These are phyloP conservation scores for Phlebopus sp. DNA, from an alignment of 1,284 basidiomycete genomes.

Conservation along the genomic window DNA sequence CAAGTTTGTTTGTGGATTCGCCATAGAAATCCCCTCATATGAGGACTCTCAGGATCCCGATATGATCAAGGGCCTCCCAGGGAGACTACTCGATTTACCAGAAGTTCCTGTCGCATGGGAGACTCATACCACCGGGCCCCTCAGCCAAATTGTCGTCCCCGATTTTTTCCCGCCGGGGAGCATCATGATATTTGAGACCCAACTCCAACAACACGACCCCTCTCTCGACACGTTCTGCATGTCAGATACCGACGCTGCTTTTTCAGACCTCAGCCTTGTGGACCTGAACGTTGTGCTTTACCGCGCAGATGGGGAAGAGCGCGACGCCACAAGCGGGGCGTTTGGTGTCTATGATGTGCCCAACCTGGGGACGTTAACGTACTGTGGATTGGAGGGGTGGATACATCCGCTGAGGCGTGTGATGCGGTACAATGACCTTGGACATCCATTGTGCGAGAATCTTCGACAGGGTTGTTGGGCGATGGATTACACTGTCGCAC, in stretches of 20 bases:
- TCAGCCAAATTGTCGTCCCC: conserved; percentile 78
- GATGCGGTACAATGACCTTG: conserved; percentile 87
- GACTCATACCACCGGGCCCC: conserved; percentile 65
- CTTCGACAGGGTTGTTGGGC: conserved; percentile 87
- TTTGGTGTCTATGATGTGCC: conserved; percentile 82
- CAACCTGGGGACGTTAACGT: conserved; percentile 68
- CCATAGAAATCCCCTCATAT: conserved; percentile 65
- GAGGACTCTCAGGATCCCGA: conserved; percentile 54
- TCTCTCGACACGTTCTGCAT: conserved; percentile 71
- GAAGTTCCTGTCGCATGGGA: conserved; percentile 53
- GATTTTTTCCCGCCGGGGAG: conserved; percentile 89
- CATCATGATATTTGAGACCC: conserved; percentile 87
- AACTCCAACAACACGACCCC: conserved; percentile 64
- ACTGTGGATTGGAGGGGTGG: conserved; percentile 95
- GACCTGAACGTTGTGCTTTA: conserved; percentile 85
- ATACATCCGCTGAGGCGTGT: conserved; percentile 84
- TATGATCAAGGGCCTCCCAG: conserved; percentile 71
- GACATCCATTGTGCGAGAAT: conserved; percentile 86
- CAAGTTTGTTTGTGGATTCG: conserved; percentile 78
- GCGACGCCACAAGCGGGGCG: conserved; percentile 74
- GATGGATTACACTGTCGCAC: conserved; percentile 75
- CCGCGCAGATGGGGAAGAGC: conserved; percentile 86
- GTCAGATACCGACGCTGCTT: conserved; percentile 67
- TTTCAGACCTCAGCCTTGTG: conserved; percentile 74
- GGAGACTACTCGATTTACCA: conserved; percentile 64